Evolutionary conservation across 306 rosid species (phyloP).

Genomic region (Quercus aquifolioides): DNA sequence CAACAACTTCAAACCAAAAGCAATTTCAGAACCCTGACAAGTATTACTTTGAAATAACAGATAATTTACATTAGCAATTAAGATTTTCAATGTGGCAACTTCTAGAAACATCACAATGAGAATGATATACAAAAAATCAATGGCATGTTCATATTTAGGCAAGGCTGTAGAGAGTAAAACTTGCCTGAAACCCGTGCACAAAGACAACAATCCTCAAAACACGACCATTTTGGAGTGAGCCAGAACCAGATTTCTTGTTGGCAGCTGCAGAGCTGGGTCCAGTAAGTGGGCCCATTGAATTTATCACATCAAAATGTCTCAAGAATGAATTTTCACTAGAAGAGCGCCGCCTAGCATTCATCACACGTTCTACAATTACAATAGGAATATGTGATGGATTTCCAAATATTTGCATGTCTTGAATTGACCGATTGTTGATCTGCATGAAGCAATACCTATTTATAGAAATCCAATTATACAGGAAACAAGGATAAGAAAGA

Average conservation of each 20-base stretch:
- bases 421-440: constrained; percentile 82
- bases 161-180: constrained; percentile 27
- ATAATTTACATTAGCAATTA: background rate
- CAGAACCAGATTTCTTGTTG: constrained; percentile 30
- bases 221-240: constrained; percentile 41
- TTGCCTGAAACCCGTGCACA: constrained; percentile 99
- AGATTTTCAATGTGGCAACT: background rate
- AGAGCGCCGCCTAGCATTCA: constrained; percentile 72
- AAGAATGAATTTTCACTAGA: constrained; percentile 61
- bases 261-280: constrained; percentile 29
- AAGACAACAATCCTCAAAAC: constrained; percentile 80
- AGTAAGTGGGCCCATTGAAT: constrained; percentile 31
- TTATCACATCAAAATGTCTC: constrained; percentile 43
- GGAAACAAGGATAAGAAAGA: constrained; percentile 13
- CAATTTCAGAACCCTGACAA: background rate
- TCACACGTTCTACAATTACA: constrained; percentile 79
- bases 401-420: constrained; percentile 89
- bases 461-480: background rate
- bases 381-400: constrained; percentile 74
- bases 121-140: background rate
- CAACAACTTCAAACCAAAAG: background rate
- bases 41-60: background rate
- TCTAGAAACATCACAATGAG: background rate
- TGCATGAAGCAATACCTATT: constrained; percentile 29
- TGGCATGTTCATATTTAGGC: background rate